Conservation (phyloP, 331 rosid species). For the Quercus lobata region DNA sequence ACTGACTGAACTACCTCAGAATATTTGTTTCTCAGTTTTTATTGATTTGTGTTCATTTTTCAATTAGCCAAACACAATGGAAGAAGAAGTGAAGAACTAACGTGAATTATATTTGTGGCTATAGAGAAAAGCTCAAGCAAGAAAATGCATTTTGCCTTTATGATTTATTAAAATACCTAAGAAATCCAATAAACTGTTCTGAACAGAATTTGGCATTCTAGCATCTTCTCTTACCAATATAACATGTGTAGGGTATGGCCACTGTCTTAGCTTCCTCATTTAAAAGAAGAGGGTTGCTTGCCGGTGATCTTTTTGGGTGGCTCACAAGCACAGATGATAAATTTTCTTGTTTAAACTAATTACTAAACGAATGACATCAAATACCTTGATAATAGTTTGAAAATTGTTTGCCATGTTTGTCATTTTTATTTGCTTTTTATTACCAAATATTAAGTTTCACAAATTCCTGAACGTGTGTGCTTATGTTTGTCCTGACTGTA, state of each 20-base stretch:
- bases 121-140: neutral
- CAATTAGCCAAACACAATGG: neutral
- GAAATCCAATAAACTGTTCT: neutral
- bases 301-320: neutral
- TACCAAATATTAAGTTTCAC: neutral
- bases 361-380: neutral
- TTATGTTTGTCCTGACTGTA: slow-evolving; percentile 12
- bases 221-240: slow-evolving; percentile 3
- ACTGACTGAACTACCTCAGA: too few relatives aligned
- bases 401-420: neutral
- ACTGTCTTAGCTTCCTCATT: neutral
- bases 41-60: neutral
- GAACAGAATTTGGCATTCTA: neutral
- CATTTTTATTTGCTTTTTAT: neutral
- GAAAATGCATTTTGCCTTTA: neutral
- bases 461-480: neutral
- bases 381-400: neutral
- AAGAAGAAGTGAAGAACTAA: neutral
- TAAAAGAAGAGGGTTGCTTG: neutral
- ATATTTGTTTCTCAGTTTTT: neutral
- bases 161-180: neutral
- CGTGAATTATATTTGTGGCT: neutral
- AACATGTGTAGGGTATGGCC: neutral
- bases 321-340: neutral
- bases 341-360: neutral